Conservation (phyloP, 192 early-diverging fungal species). For the Helicostylum pulchrum region DNA sequence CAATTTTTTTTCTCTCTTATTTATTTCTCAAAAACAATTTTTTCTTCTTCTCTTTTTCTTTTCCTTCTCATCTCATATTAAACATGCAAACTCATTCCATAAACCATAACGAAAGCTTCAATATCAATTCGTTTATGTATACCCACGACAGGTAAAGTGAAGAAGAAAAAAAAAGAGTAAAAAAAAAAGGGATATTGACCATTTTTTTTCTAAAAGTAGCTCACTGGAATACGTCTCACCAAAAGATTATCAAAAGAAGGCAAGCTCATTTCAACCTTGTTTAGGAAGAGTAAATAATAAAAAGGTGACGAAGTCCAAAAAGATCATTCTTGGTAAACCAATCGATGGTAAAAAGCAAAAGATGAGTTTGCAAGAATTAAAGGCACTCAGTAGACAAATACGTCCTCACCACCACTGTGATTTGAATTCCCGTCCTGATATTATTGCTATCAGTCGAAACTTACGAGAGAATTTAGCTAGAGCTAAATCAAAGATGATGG, state of each 20-base stretch:
- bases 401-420: neutral
- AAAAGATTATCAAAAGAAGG: conserved; percentile 3
- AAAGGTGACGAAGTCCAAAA: conserved; percentile 4
- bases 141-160: neutral
- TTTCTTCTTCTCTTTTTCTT: conserved; percentile 5
- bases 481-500: conserved; percentile 13
- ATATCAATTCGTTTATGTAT: conserved; percentile 19
- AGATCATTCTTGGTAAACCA: conserved; percentile 3
- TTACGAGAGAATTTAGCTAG: conserved; percentile 1
- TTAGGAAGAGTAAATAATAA: conserved; percentile 14
- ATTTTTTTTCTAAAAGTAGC: neutral
- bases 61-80: conserved; percentile 10
- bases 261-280: conserved; percentile 3
- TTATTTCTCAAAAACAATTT: neutral
- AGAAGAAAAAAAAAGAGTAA: neutral
- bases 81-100: conserved; percentile 7
- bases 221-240: neutral
- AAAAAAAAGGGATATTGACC: neutral
- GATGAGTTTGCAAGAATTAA: conserved; percentile 10
- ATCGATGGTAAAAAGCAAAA: conserved; percentile 2
- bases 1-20: conserved; percentile 13
- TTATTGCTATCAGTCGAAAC: conserved; percentile 9
- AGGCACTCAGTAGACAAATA: conserved; percentile 11
- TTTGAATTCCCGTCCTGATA: conserved; percentile 12
- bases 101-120: neutral